Conservation (phyloP, 2,329 filamentous ascomycete genomes). For the Talaromyces sp. region DNA sequence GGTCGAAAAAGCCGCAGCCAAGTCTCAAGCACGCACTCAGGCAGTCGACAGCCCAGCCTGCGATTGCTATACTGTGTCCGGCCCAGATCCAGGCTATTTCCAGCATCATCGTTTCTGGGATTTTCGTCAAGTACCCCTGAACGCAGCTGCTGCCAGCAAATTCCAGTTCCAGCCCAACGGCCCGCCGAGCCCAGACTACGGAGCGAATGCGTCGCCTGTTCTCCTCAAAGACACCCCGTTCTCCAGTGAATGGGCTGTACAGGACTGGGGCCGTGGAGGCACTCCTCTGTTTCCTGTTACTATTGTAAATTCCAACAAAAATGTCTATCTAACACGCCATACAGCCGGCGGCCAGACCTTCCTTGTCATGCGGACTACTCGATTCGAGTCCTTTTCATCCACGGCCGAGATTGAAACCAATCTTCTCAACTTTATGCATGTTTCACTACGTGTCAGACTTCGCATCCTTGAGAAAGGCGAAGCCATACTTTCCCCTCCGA, state of each 20-base stretch:
- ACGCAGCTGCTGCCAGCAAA: constrained; percentile 19
- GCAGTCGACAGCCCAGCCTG: constrained; percentile 20
- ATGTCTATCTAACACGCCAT: constrained; percentile 39
- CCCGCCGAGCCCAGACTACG: constrained; percentile 1
- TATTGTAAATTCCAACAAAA: constrained; percentile 42
- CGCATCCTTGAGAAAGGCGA: constrained; percentile 31
- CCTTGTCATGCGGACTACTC: constrained; percentile 43
- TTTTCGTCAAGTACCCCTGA: constrained; percentile 40
- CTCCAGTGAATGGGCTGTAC: constrained; percentile 35
- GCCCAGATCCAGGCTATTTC: constrained; percentile 41
- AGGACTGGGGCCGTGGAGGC: constrained; percentile 40
- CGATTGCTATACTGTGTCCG: constrained; percentile 43
- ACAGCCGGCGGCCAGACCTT: constrained; percentile 28
- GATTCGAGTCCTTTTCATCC: constrained; percentile 39
- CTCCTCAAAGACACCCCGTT: constrained; percentile 28
- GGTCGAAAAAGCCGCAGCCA: background rate
- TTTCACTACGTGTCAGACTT: constrained; percentile 43
- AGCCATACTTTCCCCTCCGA: constrained; percentile 8
- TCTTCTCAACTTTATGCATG: constrained; percentile 40
- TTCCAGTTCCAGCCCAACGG: constrained; percentile 14
- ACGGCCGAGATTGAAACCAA: constrained; percentile 45
- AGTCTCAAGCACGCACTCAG: background rate
- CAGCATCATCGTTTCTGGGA: constrained; percentile 48
- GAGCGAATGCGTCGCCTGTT: constrained; percentile 15
- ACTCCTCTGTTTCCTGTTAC: constrained; percentile 31